A percentile compares a stretch with the other conserved stretches of the same genome.
Evolutionary conservation across 441 rosid species (phyloP).

Genomic region (Heliophila coronopifolia): DNA sequence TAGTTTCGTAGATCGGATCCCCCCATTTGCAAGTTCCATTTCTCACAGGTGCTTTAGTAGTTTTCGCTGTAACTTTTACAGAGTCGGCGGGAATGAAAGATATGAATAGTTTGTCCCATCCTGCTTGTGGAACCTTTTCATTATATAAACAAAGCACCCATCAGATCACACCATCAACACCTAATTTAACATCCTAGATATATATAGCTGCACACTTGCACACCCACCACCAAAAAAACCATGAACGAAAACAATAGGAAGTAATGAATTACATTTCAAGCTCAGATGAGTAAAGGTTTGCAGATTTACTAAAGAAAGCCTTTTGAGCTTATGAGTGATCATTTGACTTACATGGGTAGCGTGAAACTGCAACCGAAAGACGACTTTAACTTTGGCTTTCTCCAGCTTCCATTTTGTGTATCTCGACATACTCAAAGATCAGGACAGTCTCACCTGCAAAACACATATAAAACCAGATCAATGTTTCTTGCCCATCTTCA

Average conservation of each 20-base stretch:
- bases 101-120: conserved; percentile 98
- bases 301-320: not conserved
- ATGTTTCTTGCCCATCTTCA: not conserved
- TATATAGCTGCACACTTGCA: not conserved
- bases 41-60: conserved; percentile 93
- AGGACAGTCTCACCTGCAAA: conserved; percentile 37
- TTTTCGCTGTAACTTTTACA: conserved; percentile 84
- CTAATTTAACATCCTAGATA: not conserved
- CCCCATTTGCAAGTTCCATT: conserved; percentile 98
- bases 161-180: conserved; percentile 15
- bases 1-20: conserved; percentile 96
- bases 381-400: conserved; percentile 96
- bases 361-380: conserved; percentile 91
- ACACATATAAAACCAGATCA: conserved; percentile 21
- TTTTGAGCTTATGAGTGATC: not conserved
- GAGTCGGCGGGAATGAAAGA: conserved; percentile 90
- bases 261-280: not conserved
- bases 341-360: conserved; percentile 94
- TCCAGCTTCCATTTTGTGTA: conserved; percentile 82
- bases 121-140: conserved; percentile 70
- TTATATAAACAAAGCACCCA: not conserved
- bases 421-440: conserved; percentile 61
- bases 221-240: not conserved
- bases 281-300: not conserved
- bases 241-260: not conserved